Percentiles rank a stretch among this genome's conserved stretches.
phyloP scores from a whole-genome alignment of 257 asterid genomes.

The Penstemon davidsonii region DNA sequence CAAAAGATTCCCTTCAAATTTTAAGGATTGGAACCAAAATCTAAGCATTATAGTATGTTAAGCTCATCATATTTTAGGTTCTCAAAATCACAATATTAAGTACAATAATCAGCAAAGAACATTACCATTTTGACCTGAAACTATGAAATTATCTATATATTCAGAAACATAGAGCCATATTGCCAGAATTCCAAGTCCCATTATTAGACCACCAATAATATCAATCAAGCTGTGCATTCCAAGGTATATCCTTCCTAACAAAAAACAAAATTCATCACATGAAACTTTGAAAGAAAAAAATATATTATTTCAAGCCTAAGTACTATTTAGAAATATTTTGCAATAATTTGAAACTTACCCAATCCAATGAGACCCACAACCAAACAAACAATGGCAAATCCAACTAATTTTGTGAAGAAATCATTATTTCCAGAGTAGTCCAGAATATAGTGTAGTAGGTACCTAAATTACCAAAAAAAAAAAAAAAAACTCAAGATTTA shows the following conservation, averaged over 20 bases:
- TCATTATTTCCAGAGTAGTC: conserved; percentile 43
- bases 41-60: too few relatives aligned
- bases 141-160: conserved; percentile 58
- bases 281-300: conserved; percentile 15
- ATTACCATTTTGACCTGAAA: conserved; percentile 83
- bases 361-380: conserved; percentile 69
- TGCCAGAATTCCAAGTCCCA: conserved; percentile 72
- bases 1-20: conserved; percentile 12
- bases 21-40: conserved; percentile 2
- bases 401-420: conserved; percentile 37
- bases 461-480: conserved; percentile 47
- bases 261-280: conserved; percentile 18
- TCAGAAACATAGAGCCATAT: conserved; percentile 70
- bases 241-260: conserved; percentile 83
- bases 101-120: too few relatives aligned
- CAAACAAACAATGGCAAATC: conserved; percentile 51
- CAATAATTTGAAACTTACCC: conserved; percentile 46
- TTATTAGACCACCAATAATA: conserved; percentile 66
- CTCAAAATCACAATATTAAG: too few relatives aligned
- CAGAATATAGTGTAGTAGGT: conserved; percentile 66
- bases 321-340: conserved; percentile 3
- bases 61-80: too few relatives aligned
- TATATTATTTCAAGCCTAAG: conserved; percentile 16
- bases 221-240: conserved; percentile 97
- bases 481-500: conserved; percentile 5